These are phyloP conservation scores for Erysimum pusillum DNA, from an alignment of 441 rosid genomes.

Conservation along the genomic window DNA sequence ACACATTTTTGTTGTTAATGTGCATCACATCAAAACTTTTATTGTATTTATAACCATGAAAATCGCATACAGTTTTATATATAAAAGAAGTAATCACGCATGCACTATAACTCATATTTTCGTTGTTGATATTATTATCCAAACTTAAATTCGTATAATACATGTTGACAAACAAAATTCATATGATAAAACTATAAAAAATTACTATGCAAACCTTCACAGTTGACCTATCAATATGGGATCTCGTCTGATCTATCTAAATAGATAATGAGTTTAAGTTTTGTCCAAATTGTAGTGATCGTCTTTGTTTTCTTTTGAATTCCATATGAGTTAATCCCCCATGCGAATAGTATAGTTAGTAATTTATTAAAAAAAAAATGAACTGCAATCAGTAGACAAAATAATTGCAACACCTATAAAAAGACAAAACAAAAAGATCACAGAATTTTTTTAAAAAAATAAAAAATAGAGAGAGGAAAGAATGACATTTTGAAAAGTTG, in stretches of 20 bases:
- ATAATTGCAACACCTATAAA: conserved; percentile 38
- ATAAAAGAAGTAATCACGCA: not conserved
- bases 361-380: too few relatives aligned
- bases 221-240: not conserved
- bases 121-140: not conserved
- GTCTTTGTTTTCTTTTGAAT: conserved; percentile 4
- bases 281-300: conserved; percentile 7
- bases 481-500: conserved; percentile 37
- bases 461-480: not conserved
- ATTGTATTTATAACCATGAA: not conserved
- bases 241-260: not conserved
- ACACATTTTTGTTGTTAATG: conserved; percentile 13
- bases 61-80: conserved; percentile 7
- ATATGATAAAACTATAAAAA: not conserved
- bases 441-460: too few relatives aligned
- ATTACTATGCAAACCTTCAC: not conserved
- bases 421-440: conserved; percentile 26
- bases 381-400: conserved; percentile 24
- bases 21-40: conserved; percentile 16
- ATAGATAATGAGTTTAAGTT: not conserved
- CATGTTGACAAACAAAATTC: not conserved
- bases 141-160: not conserved
- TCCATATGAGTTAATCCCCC: conserved; percentile 1
- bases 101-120: not conserved
- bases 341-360: not conserved